phyloP scores from a whole-genome alignment of 306 rosid species.

The Phaseolus lunatus region DNA sequence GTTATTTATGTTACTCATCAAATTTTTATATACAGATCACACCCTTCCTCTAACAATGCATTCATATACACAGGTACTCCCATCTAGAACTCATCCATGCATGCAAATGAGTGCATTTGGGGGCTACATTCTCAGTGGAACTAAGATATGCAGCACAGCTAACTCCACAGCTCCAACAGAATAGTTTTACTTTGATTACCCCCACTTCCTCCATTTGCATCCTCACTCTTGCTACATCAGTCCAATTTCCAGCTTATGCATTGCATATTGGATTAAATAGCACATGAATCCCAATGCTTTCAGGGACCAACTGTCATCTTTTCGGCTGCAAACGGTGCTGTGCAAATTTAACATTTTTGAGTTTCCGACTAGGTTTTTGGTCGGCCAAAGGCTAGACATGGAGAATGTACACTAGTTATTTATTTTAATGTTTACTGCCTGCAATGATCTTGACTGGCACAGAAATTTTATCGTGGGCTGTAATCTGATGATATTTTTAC shows the following conservation, averaged over 20 bases:
- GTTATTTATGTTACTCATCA: neutral
- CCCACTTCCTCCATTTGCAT: slow-evolving; percentile 60
- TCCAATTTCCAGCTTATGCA: slow-evolving; percentile 76
- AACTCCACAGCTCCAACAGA: slow-evolving; percentile 21
- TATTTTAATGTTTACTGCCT: slow-evolving; percentile 1
- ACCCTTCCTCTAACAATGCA: neutral
- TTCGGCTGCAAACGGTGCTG: slow-evolving; percentile 64
- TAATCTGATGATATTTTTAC: slow-evolving; percentile 27
- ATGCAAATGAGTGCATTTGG: slow-evolving; percentile 96
- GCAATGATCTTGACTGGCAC: neutral
- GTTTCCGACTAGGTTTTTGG: slow-evolving; percentile 64
- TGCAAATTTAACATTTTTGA: slow-evolving; percentile 64
- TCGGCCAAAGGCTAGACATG: slow-evolving; percentile 12
- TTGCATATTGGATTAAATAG: slow-evolving; percentile 65
- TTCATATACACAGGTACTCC: slow-evolving; percentile 77
- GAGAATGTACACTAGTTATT: slow-evolving; percentile 34
- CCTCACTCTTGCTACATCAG: slow-evolving; percentile 79
- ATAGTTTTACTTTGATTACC: neutral
- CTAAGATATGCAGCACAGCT: slow-evolving; percentile 64
- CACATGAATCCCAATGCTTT: slow-evolving; percentile 61
- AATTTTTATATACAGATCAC: too few relatives aligned
- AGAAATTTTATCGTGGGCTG: slow-evolving; percentile 8
- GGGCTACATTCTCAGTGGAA: slow-evolving; percentile 92
- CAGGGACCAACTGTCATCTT: slow-evolving; percentile 56
- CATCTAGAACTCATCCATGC: slow-evolving; percentile 90